phyloP scores from a whole-genome alignment of 306 rosid genomes.

The Pueraria montana region DNA sequence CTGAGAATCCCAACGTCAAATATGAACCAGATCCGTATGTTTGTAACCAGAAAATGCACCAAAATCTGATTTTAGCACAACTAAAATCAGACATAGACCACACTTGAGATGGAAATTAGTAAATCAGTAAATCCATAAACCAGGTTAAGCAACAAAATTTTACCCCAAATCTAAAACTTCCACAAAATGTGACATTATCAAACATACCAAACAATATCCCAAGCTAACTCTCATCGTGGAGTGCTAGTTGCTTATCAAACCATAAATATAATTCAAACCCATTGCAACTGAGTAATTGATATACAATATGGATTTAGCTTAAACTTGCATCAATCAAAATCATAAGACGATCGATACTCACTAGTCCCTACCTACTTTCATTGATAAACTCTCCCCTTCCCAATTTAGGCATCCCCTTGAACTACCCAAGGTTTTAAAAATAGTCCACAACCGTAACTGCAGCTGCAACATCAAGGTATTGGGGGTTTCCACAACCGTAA shows the following conservation, averaged over 20 bases:
- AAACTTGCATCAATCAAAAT: constrained; percentile 29
- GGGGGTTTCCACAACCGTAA: background rate
- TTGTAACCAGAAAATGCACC: constrained; percentile 29
- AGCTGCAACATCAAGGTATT: background rate
- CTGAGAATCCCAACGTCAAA: constrained; percentile 25
- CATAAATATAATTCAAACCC: constrained; percentile 5
- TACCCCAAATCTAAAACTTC: constrained; percentile 9
- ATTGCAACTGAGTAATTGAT: background rate
- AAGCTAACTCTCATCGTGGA: background rate
- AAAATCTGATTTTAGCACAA: constrained; percentile 15
- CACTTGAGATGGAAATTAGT: constrained; percentile 17
- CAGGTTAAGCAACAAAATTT: background rate
- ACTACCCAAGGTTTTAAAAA: constrained; percentile 1
- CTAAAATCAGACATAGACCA: constrained; percentile 9
- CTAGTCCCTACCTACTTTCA: background rate
- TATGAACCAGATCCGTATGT: constrained; percentile 33
- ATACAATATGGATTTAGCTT: constrained; percentile 24
- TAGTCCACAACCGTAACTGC: no score
- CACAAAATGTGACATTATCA: background rate
- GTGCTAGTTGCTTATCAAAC: background rate
- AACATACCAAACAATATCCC: background rate
- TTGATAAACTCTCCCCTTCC: constrained; percentile 11
- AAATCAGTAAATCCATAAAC: background rate
- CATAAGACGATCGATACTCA: background rate
- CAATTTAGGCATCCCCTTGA: constrained; percentile 26